phyloP scores from a whole-genome alignment of 1,284 basidiomycete genomes.

The Trichosporon asahii region DNA sequence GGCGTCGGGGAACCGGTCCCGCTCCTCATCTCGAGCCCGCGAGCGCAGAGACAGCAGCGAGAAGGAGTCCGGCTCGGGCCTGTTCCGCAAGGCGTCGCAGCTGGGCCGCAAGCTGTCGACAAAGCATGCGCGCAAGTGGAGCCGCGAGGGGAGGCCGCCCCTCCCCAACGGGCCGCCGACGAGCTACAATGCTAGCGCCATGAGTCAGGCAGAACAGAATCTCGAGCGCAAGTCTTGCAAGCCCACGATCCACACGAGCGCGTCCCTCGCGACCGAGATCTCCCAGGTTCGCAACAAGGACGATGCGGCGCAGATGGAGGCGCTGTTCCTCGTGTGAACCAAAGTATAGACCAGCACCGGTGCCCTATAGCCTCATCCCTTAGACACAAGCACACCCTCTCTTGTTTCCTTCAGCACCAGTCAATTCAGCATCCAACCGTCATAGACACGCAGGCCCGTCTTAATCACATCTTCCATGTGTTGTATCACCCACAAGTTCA shows the following conservation, averaged over 20 bases:
- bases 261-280: constrained; percentile 37
- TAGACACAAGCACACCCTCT: too few relatives aligned
- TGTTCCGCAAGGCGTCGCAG: constrained; percentile 6
- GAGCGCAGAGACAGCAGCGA: neutral
- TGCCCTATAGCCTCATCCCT: too few relatives aligned
- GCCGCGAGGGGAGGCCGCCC: neutral
- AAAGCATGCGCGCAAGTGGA: constrained; percentile 19
- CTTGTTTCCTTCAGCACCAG: neutral
- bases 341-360: too few relatives aligned
- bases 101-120: constrained; percentile 23
- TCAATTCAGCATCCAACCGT: neutral
- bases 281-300: constrained; percentile 38
- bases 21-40: neutral
- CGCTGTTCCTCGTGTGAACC: constrained; percentile 42
- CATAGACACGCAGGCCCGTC: constrained; percentile 2
- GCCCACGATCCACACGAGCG: constrained; percentile 34
- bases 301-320: constrained; percentile 40
- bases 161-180: constrained; percentile 30
- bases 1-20: neutral
- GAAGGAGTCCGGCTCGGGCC: neutral
- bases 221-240: constrained; percentile 31
- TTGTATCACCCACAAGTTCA: neutral
- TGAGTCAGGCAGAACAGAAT: constrained; percentile 32
- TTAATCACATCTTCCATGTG: neutral
- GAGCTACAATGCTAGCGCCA: constrained; percentile 36